These are phyloP conservation scores for Acanthamoeba comandoni DNA, from an alignment of 208 protist genomes.

Conservation along the genomic window DNA sequence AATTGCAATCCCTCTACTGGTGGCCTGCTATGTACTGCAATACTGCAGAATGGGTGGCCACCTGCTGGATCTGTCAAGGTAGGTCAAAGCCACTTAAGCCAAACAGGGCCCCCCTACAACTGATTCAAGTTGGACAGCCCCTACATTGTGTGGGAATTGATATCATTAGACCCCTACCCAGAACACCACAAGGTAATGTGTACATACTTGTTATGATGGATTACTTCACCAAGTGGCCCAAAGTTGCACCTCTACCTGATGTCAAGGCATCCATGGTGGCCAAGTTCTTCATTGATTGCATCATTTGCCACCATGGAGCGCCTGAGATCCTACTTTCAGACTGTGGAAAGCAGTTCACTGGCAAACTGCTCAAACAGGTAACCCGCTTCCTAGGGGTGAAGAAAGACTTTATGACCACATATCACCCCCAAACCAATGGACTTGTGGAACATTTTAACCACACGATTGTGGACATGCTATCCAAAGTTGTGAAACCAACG, in stretches of 20 bases:
- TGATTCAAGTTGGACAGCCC: too few species aligned
- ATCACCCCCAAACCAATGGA: constrained; percentile 1
- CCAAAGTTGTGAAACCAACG: background rate
- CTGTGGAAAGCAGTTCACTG: background rate
- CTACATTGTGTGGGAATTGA: constrained; percentile 31
- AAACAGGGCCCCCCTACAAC: too few species aligned
- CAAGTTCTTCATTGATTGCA: background rate
- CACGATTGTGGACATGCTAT: background rate
- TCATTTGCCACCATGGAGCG: background rate
- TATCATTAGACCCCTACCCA: background rate
- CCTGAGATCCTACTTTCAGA: background rate
- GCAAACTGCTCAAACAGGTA: background rate
- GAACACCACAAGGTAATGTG: background rate
- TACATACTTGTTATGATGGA: constrained; percentile 10
- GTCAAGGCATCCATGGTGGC: background rate
- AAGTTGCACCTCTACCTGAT: background rate
- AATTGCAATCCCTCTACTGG: too few species aligned
- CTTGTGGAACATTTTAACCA: background rate
- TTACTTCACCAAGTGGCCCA: constrained; percentile 32
- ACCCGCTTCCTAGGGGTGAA: background rate
- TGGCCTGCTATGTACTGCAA: too few species aligned
- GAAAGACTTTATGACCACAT: background rate
- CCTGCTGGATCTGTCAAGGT: too few species aligned
- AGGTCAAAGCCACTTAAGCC: too few species aligned
- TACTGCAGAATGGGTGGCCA: too few species aligned